Evolutionary conservation across 192 early-diverging fungal species (phyloP), one percentile per base, ranked within the genome.

Genomic region (Coemansia sp.): DNA sequence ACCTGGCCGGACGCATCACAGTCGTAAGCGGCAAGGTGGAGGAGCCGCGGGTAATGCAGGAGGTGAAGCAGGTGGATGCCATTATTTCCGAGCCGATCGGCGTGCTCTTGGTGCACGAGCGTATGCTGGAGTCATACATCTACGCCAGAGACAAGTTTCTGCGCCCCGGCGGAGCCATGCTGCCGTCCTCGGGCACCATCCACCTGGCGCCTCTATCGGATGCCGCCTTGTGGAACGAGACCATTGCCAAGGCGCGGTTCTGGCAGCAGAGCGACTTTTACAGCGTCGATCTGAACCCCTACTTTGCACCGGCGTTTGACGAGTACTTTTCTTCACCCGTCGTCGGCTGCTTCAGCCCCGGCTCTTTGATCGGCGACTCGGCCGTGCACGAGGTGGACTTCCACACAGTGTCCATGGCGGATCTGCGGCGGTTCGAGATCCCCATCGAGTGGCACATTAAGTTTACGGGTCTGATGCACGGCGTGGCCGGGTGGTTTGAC

Each of bases 1-100:
- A 86, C 54, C 60, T 98, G 58, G 83, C 88, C 23, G 83, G 82
- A 45, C 86, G 82, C 38, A 76, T 99, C 17, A 84, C 88, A 23
- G 89, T 94, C 11, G 80, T 96, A 30, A 23, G 62, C 86, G 83
- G 85, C 60, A 96, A 96, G 72, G 89, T 96, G 47, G 96, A 99
- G 64, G 87, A 93, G 22, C 67, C 86, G 7, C 51, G 66, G 51
- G 51, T 88, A 15, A 60, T 72, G 38, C 45, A 43, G 14, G 24
- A 54, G 10, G 73, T 89, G 8, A 90, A 90, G 4, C 60, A 84
- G 61, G 94, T 99, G 0, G 96, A 99, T 44, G 93, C 90, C 4
- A 89, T 99, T 32, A 86, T 99, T 47, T 93, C 90, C 34, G 96
- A 99, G 64, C 96, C 96, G 10, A 97, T 99, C 59, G 93, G 93